Base-by-base conservation (phyloP, 768 basidiomycete genomes). In the Botryobasidium botryosum region DNA sequence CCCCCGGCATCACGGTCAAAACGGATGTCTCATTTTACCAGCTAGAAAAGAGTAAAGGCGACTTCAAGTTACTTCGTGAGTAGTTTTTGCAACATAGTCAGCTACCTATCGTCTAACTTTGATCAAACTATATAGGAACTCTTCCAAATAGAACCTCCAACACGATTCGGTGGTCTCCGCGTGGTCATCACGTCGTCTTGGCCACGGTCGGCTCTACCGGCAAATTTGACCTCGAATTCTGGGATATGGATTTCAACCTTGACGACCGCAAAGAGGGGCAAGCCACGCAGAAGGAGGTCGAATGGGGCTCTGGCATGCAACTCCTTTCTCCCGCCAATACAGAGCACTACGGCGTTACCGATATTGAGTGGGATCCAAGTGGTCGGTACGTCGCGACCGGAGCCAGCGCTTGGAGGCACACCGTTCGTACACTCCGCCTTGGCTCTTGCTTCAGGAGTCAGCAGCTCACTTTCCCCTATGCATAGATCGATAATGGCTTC, bases 171-270 rank as follows among this genome's bases (percentile, higher is more conserved):
- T 99, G 94, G 94, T 90, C 88, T 12, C 91, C 94, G 31, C 78
- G 84, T 43, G 94, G 94, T 44, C 80, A 92, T 35, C 88, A 96
- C 64, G 83, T 92, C 47, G 83, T 94, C 43, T 74, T 97, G 49
- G 91, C 91, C 20, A 97, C 91, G 33, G 83, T 97, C 46, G 94
- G 92, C 23, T 91, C 86, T 6, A 81, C 86, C 8, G 77, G 73
- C 55, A 97, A 97, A 65, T 97, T 87, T 6, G 94, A 96, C 62
- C 71, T 99, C 24, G 92, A 97, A 59, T 99, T 97, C 64, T 99
- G 86, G 90, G 94, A 99, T 62, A 70, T 96, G 35, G 94, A 99
- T 65, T 91, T 94, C 59, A 79, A 72, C 51, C 63, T 62, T 23
- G 68, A 73, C 24, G 81, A 84, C 47, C 61, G 64, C 26, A 62